Base-by-base conservation (phyloP, 106 monocot species). In the Dioscorea alata region DNA sequence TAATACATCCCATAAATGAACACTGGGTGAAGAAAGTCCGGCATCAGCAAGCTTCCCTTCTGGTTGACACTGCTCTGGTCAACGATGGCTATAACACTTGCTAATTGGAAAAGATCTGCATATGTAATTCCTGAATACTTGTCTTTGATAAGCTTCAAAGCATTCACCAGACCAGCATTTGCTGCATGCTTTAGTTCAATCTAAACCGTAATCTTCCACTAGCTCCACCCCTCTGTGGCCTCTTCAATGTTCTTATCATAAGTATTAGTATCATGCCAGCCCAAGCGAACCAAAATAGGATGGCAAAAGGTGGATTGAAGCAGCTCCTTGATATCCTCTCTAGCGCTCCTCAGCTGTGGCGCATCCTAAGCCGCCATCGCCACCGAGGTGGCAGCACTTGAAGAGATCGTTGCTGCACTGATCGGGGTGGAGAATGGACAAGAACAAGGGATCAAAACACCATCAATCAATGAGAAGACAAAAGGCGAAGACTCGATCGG, bases 191-290 rank as follows among this genome's bases (percentile, higher is more conserved):
- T 97, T 12, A 89, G 64, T 71, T 97, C 97, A 28, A 79, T 34
- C 48, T 97, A 85, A 83, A 97, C 64, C 89, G 78, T 69, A 97
- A 64, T 63, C 97, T 97, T 73, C 97, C 97, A 79, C 89, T 87
- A 60, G 97, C 97, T 73, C 97, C 97, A 32, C 97, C 97, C 69
- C 92, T 70, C 61, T 83, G 77, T 31, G 97, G 97, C 82, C 85
- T 92, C 92, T 34, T 82, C 79, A 69, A 97, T 92, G 71, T 90
- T 92, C 83, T 92, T 97, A 63, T 97, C 89, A 71, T 92, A 97
- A 7, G 97, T 97, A 42, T 92, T 92, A 63, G 97, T 61, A 83
- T 97, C 97, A 73, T 97, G 97, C 97, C 97, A 97, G 51, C 97
- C 97, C 14, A 97, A 74, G 12, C 97, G 92, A 71, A 97, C 81